Evolutionary conservation across 2,329 filamentous ascomycete genomes (phyloP).

Genomic region (Emergomyces africanus): DNA sequence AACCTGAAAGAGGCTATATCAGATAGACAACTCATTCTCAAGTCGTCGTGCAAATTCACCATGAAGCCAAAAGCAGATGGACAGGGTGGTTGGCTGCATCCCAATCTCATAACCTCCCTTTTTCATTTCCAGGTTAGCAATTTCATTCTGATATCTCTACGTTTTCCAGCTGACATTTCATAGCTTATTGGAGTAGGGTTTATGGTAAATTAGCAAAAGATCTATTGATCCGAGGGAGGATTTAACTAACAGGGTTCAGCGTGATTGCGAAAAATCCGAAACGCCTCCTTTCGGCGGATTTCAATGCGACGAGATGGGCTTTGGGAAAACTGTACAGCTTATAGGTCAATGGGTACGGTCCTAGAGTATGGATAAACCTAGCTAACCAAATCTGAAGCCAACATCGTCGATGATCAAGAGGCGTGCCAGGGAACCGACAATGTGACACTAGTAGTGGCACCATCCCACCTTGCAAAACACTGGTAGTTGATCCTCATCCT

Average conservation of each 20-base stretch:
- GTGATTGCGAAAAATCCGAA: constrained; percentile 17
- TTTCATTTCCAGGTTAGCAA: constrained; percentile 23
- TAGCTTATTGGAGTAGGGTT: constrained; percentile 21
- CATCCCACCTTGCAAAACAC: constrained; percentile 20
- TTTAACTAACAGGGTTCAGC: constrained; percentile 15
- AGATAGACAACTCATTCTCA: constrained; percentile 16
- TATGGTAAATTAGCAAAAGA: constrained; percentile 17
- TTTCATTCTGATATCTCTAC: neutral
- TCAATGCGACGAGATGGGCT: constrained; percentile 30
- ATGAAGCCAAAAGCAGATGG: constrained; percentile 16
- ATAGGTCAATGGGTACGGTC: constrained; percentile 9
- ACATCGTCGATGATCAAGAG: constrained; percentile 22
- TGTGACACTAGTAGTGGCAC: constrained; percentile 28
- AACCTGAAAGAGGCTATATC: constrained; percentile 13
- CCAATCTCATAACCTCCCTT: constrained; percentile 21
- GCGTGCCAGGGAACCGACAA: constrained; percentile 11
- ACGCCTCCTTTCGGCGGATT: constrained; percentile 22
- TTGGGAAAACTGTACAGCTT: constrained; percentile 28
- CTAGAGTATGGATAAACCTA: neutral
- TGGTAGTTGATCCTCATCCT: constrained; percentile 16
- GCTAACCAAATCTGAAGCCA: constrained; percentile 14
- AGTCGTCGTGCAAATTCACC: constrained; percentile 20
- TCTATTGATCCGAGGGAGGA: neutral
- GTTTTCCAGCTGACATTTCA: constrained; percentile 4
- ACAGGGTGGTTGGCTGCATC: constrained; percentile 20